A percentile compares a stretch with the other conserved stretches of the same genome.
Evolutionary conservation across 2,329 filamentous ascomycete genomes (phyloP).

Genomic region (Neobulgaria alba): DNA sequence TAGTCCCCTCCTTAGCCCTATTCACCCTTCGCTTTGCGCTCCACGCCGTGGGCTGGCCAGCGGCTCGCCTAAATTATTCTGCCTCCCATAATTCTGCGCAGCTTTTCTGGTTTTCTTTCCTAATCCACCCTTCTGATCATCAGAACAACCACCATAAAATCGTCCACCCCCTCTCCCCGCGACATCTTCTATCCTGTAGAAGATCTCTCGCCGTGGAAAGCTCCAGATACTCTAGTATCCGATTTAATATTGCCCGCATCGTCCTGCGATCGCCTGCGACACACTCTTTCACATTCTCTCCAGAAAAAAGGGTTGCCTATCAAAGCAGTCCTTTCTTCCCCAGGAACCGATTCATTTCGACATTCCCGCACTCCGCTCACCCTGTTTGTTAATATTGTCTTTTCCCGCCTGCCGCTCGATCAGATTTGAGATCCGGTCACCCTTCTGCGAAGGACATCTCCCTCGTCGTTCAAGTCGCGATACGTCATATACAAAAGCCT

Average conservation of each 20-base stretch:
- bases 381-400: conserved; percentile 4
- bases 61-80: conserved; percentile 1
- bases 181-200: conserved; percentile 28
- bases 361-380: conserved; percentile 20
- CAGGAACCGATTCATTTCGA: conserved; percentile 30
- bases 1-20: background rate
- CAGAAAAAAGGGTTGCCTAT: conserved; percentile 15
- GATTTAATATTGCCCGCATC: conserved; percentile 11
- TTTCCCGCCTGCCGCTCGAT: conserved; percentile 13
- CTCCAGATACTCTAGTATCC: conserved; percentile 17
- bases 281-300: conserved; percentile 11
- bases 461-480: conserved; percentile 15
- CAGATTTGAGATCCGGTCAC: conserved; percentile 22
- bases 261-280: conserved; percentile 16
- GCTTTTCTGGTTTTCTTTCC: conserved; percentile 5
- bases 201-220: conserved; percentile 23
- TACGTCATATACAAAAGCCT: conserved; percentile 25
- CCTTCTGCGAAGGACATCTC: conserved; percentile 22
- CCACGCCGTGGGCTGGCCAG: background rate
- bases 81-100: background rate
- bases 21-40: background rate
- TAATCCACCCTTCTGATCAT: conserved; percentile 9
- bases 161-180: conserved; percentile 9
- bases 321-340: conserved; percentile 14
- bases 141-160: conserved; percentile 9